These are phyloP conservation scores for Serendipita sp. DNA, from an alignment of 768 basidiomycete genomes.

Conservation along the genomic window DNA sequence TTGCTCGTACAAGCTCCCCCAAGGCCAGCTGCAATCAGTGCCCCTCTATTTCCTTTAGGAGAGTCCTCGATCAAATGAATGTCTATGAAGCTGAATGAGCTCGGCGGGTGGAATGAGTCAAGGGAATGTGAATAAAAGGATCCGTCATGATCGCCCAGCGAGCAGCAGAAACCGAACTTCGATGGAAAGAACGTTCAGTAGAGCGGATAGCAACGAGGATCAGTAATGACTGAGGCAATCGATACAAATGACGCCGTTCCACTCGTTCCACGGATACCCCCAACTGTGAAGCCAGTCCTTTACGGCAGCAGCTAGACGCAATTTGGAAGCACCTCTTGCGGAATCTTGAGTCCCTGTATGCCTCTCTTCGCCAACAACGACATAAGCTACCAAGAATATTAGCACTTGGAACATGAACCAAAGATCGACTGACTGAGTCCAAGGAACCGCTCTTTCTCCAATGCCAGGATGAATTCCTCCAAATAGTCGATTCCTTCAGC, in stretches of 20 bases:
- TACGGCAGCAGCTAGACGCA: constrained; percentile 70
- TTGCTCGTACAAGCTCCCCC: no score
- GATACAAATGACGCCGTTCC: constrained; percentile 77
- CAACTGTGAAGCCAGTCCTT: constrained; percentile 85
- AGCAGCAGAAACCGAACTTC: no score
- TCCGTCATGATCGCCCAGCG: no score
- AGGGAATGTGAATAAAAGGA: no score
- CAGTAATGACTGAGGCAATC: constrained; percentile 61
- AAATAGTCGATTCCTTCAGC: constrained; percentile 85
- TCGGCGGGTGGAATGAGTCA: no score
- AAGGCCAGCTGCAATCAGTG: no score
- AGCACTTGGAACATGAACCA: constrained; percentile 5
- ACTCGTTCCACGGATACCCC: constrained; percentile 88
- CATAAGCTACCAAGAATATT: constrained; percentile 39
- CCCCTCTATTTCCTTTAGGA: no score
- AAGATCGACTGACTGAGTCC: constrained; percentile 47
- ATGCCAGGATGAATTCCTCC: constrained; percentile 74
- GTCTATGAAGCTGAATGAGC: no score
- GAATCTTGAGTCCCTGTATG: constrained; percentile 86
- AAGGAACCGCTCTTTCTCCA: constrained; percentile 77
- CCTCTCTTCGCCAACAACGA: constrained; percentile 90
- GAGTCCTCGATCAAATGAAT: no score
- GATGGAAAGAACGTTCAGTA: no score
- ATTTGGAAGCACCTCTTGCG: constrained; percentile 63
- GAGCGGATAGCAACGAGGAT: no score